These are phyloP conservation scores for Penicillium verrucosum DNA, from an alignment of 2,329 filamentous ascomycete genomes.

Conservation along the genomic window DNA sequence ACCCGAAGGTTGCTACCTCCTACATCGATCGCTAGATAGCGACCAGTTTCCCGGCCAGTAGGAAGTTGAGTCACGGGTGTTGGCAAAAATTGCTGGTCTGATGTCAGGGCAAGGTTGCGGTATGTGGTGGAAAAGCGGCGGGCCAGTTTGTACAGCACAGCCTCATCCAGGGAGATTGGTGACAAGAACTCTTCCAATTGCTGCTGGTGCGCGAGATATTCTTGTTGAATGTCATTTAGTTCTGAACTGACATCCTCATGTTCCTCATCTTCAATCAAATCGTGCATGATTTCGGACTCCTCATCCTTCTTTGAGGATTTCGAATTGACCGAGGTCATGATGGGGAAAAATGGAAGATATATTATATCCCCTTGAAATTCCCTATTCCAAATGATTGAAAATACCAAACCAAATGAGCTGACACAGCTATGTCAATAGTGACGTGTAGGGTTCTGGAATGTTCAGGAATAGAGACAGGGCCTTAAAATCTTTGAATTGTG, in stretches of 20 bases:
- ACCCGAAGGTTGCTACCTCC: slow-evolving; percentile 56
- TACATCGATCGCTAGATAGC: slow-evolving; percentile 56
- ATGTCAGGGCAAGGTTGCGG: slow-evolving; percentile 43
- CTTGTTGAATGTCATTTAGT: slow-evolving; percentile 28
- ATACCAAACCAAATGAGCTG: slow-evolving; percentile 1
- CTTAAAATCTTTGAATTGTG: slow-evolving; percentile 13
- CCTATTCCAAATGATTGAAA: neutral
- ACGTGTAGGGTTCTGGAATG: slow-evolving; percentile 17
- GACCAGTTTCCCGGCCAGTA: slow-evolving; percentile 53
- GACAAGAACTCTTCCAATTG: slow-evolving; percentile 41
- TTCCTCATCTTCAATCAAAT: slow-evolving; percentile 33
- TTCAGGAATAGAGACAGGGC: slow-evolving; percentile 10
- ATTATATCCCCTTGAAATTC: neutral
- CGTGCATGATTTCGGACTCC: slow-evolving; percentile 28
- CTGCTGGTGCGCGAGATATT: slow-evolving; percentile 32
- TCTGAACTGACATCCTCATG: slow-evolving; percentile 33
- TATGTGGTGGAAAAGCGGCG: slow-evolving; percentile 47
- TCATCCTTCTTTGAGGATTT: slow-evolving; percentile 24
- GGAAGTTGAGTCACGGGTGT: slow-evolving; percentile 48
- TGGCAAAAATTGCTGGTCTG: slow-evolving; percentile 48
- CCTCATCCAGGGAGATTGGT: slow-evolving; percentile 42
- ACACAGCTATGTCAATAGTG: slow-evolving; percentile 13
- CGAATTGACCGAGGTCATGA: slow-evolving; percentile 27
- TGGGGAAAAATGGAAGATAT: neutral
- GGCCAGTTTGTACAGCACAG: slow-evolving; percentile 44